A percentile compares a stretch with the other conserved stretches of the same genome.
Evolutionary conservation across 78 protist genomes (phyloP).

Genomic region (Cyanophora paradoxa): DNA sequence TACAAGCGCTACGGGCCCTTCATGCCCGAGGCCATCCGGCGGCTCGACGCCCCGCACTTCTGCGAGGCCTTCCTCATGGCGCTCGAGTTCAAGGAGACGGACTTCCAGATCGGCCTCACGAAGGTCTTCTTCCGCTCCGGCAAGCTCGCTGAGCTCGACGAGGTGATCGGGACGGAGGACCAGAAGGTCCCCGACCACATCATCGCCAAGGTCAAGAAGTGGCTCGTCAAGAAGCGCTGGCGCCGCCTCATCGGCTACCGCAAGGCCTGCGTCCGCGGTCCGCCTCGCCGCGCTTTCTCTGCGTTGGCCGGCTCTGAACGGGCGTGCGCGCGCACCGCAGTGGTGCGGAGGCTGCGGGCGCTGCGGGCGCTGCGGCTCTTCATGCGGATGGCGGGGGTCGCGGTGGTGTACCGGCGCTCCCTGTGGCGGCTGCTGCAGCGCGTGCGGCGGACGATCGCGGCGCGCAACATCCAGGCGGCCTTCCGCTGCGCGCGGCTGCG

Average conservation of each 20-base stretch:
- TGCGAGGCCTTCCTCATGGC: neutral
- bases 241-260: too few species aligned
- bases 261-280: too few species aligned
- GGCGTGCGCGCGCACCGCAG: too few species aligned
- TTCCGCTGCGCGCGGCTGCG: constrained; percentile 7
- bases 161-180: neutral
- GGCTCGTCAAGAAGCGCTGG: too few species aligned
- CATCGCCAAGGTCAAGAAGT: neutral
- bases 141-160: too few species aligned
- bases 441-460: neutral
- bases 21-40: too few species aligned
- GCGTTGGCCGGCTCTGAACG: too few species aligned
- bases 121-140: neutral
- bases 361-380: neutral
- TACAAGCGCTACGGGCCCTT: constrained; percentile 40
- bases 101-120: neutral
- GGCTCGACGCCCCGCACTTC: too few species aligned
- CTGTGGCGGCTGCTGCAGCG: neutral
- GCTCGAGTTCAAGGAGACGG: neutral
- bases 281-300: too few species aligned
- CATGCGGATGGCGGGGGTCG: neutral
- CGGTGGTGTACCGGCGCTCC: neutral
- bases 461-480: neutral
- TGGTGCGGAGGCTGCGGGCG: constrained; percentile 16
- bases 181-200: neutral